A percentile compares a stretch with the other conserved stretches of the same genome.
Conservation (phyloP, 306 rosid genomes). For the Cyamopsis tetragonoloba region DNA sequence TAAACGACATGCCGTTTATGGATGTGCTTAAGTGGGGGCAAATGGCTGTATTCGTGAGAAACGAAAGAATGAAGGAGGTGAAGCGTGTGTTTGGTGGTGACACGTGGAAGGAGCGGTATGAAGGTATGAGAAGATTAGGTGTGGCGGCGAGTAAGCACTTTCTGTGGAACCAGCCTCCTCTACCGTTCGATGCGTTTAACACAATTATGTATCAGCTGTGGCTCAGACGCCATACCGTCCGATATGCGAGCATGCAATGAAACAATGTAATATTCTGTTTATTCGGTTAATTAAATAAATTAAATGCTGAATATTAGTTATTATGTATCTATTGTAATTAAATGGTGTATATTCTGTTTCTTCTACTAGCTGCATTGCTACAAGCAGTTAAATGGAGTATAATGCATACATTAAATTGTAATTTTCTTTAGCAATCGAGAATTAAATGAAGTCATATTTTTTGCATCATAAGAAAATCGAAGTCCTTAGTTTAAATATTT, state of each 20-base stretch:
- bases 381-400: no score
- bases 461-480: no score
- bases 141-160: constrained; percentile 55
- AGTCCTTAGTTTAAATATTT: no score
- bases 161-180: constrained; percentile 53
- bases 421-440: no score
- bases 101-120: constrained; percentile 29
- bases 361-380: background rate
- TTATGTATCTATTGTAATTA: no score
- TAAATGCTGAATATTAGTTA: no score
- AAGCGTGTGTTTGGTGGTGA: constrained; percentile 10
- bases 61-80: constrained; percentile 4
- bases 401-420: no score
- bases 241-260: background rate
- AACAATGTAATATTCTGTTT: no score
- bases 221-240: constrained; percentile 58
- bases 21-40: constrained; percentile 77
- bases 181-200: constrained; percentile 60
- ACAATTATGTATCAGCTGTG: constrained; percentile 72
- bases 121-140: constrained; percentile 36
- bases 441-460: no score
- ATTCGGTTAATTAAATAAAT: no score
- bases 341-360: no score
- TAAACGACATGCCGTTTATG: constrained; percentile 62
- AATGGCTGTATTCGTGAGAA: constrained; percentile 43